These are phyloP conservation scores for Entomortierella parvispora DNA, from an alignment of 192 early-diverging fungal species.

Conservation along the genomic window DNA sequence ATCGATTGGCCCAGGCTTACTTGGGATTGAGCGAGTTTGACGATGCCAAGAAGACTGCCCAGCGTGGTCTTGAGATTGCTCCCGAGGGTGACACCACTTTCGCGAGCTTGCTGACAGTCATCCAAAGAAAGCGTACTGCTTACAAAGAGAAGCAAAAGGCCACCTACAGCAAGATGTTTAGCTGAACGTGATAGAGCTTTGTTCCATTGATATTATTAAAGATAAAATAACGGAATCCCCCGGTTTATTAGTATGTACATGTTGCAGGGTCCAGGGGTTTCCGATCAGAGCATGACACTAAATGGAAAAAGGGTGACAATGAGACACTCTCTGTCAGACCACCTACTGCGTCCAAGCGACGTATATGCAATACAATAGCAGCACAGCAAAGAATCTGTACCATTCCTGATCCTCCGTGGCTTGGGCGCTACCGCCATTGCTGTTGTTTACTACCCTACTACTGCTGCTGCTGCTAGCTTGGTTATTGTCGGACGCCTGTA, in stretches of 20 bases:
- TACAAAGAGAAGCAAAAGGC: slow-evolving; percentile 52
- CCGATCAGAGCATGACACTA: too few relatives aligned
- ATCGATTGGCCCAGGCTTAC: slow-evolving; percentile 56
- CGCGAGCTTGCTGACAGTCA: slow-evolving; percentile 34
- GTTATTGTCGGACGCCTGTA: background rate
- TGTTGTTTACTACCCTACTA: too few relatives aligned
- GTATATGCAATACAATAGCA: slow-evolving; percentile 36
- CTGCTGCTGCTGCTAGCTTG: background rate
- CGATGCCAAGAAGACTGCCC: slow-evolving; percentile 41
- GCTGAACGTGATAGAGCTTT: slow-evolving; percentile 1
- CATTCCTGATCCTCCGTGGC: slow-evolving; percentile 1
- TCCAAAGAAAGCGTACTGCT: slow-evolving; percentile 31
- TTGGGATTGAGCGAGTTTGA: slow-evolving; percentile 53
- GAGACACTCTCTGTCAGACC: too few relatives aligned
- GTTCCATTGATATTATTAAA: too few relatives aligned
- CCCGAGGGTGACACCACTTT: slow-evolving; percentile 43
- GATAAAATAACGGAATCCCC: too few relatives aligned
- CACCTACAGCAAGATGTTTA: slow-evolving; percentile 52
- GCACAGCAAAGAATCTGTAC: slow-evolving; percentile 22
- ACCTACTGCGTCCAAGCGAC: slow-evolving; percentile 7
- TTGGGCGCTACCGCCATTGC: background rate
- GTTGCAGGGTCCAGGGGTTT: too few relatives aligned
- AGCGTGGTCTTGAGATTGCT: slow-evolving; percentile 42
- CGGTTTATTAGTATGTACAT: background rate
- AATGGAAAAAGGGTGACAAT: too few relatives aligned